A percentile compares a stretch with the other conserved stretches of the same genome.
Conservation (phyloP, 2,329 filamentous ascomycete species). For the Aureobasidium melanogenum region DNA sequence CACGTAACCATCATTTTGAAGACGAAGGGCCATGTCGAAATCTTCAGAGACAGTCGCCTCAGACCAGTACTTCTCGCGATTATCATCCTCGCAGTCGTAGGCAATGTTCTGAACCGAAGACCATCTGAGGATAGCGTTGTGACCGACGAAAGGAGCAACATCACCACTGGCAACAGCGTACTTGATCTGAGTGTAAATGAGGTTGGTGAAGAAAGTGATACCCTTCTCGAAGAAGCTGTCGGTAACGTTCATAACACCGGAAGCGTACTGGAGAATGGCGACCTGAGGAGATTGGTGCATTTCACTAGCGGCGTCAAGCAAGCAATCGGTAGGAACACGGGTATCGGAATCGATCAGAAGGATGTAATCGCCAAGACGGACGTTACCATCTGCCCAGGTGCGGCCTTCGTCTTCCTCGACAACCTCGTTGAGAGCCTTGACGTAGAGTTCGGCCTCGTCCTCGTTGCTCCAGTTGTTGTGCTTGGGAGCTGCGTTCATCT, state of each 20-base stretch:
- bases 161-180: slow-evolving; percentile 72
- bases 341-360: slow-evolving; percentile 72
- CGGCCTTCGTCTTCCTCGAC: slow-evolving; percentile 56
- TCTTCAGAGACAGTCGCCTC: slow-evolving; percentile 73
- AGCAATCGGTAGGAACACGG: slow-evolving; percentile 66
- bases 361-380: slow-evolving; percentile 78
- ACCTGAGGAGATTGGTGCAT: slow-evolving; percentile 75
- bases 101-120: slow-evolving; percentile 64
- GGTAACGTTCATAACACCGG: slow-evolving; percentile 71
- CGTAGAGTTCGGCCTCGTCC: slow-evolving; percentile 60
- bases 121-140: slow-evolving; percentile 70
- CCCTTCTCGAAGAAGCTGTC: slow-evolving; percentile 51
- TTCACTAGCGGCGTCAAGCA: slow-evolving; percentile 70
- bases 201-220: slow-evolving; percentile 43
- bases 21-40: slow-evolving; percentile 71
- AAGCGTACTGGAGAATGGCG: slow-evolving; percentile 69
- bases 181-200: slow-evolving; percentile 68
- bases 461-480: slow-evolving; percentile 56
- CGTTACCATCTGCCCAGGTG: slow-evolving; percentile 76
- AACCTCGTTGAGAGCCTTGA: slow-evolving; percentile 52
- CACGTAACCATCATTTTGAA: slow-evolving; percentile 64
- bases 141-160: slow-evolving; percentile 71
- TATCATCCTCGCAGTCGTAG: slow-evolving; percentile 59
- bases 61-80: slow-evolving; percentile 69
- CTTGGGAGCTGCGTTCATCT: slow-evolving; percentile 50